Evolutionary conservation across 1,139 yeast species (phyloP).

Genomic region (Taphrina flavorubra): DNA sequence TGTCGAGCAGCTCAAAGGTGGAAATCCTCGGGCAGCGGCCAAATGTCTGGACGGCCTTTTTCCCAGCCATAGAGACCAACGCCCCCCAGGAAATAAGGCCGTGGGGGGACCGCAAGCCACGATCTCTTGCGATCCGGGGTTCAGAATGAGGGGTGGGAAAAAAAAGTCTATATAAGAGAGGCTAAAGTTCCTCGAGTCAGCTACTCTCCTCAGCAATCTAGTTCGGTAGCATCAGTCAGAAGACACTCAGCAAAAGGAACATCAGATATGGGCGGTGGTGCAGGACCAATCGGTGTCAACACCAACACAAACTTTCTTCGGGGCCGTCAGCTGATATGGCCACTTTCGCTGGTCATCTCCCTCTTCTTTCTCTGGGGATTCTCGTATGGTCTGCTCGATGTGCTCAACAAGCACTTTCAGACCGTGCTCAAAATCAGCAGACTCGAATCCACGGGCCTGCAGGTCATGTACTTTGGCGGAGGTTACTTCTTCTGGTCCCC

Average conservation of each 20-base stretch:
- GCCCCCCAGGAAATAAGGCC: constrained; percentile 18
- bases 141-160: background rate
- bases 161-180: constrained; percentile 9
- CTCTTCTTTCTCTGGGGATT: constrained; percentile 44
- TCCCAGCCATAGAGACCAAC: background rate
- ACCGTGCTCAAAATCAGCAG: constrained; percentile 35
- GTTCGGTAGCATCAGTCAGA: background rate
- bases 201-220: background rate
- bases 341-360: constrained; percentile 41
- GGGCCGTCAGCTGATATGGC: constrained; percentile 21
- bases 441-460: constrained; percentile 42
- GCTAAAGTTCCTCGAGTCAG: background rate
- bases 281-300: constrained; percentile 19
- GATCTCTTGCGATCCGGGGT: background rate
- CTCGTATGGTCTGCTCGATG: constrained; percentile 43
- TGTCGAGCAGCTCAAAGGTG: background rate
- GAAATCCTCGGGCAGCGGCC: background rate
- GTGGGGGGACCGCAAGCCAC: constrained; percentile 6
- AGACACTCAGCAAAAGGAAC: background rate
- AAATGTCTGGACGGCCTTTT: background rate
- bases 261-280: constrained; percentile 19
- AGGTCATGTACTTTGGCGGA: constrained; percentile 43
- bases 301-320: constrained; percentile 26
- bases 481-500: constrained; percentile 38
- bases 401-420: constrained; percentile 42